Percentiles rank a stretch among this genome's conserved stretches.
phyloP scores from a whole-genome alignment of 768 basidiomycete species.

The Paxillus involutus region DNA sequence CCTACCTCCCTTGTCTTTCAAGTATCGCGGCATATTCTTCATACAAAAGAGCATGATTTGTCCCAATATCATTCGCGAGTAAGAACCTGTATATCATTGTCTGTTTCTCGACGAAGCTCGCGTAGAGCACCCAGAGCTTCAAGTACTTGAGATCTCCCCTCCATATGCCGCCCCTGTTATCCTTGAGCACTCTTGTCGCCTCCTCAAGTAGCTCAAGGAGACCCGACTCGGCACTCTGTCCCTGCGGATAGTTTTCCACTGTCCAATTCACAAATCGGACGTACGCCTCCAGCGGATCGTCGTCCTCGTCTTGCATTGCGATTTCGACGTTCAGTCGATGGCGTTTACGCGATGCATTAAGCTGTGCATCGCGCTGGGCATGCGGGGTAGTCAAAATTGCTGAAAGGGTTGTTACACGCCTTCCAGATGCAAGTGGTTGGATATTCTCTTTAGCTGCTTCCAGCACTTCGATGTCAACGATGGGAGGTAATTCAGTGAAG shows the following conservation, averaged over 20 bases:
- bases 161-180: constrained; percentile 73
- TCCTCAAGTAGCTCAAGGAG: constrained; percentile 92
- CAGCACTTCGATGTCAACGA: constrained; percentile 79
- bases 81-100: constrained; percentile 88
- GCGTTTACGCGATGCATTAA: constrained; percentile 61
- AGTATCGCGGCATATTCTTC: constrained; percentile 89
- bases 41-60: constrained; percentile 76
- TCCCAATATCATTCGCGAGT: constrained; percentile 89
- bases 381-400: constrained; percentile 75
- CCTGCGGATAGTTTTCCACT: constrained; percentile 91
- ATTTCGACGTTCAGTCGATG: constrained; percentile 73
- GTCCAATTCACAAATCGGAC: constrained; percentile 88
- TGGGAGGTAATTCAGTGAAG: constrained; percentile 39
- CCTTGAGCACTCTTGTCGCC: constrained; percentile 82
- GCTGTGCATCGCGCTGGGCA: constrained; percentile 69
- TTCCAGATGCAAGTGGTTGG: constrained; percentile 77
- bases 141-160: constrained; percentile 81
- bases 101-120: constrained; percentile 88
- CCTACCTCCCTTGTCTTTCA: constrained; percentile 81
- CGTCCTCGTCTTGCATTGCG: constrained; percentile 72
- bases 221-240: constrained; percentile 84
- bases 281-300: constrained; percentile 84
- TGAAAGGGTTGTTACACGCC: constrained; percentile 76
- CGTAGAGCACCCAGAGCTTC: constrained; percentile 93
- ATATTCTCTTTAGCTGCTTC: constrained; percentile 88